Evolutionary conservation across 2,329 filamentous ascomycete species (phyloP), one percentile per base, ranked within the genome.

Genomic region (Pseudonectria foliicola): DNA sequence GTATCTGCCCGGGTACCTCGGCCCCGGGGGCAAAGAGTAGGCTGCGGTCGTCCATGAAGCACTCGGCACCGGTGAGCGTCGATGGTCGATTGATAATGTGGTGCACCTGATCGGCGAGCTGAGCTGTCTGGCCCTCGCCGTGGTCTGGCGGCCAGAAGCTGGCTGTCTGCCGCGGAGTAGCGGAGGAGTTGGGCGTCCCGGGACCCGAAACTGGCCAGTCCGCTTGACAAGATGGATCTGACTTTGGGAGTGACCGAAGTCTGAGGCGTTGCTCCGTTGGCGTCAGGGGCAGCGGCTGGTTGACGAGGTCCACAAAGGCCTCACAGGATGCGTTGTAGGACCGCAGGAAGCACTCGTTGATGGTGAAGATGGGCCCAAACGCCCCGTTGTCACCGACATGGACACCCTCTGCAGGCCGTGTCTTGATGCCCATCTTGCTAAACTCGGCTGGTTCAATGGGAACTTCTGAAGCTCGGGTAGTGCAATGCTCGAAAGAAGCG

Each of bases 301-400:
- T 66, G 6, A 80, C 69, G 0, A 83, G 52, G 44, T 83, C 79
- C 5, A 82, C 35, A 46, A 76, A 82, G 0, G 76, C 65, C 14
- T 63, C 64, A 41, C 68, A 69, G 2, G 65, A 60, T 10, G 64
- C 53, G 33, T 73, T 66, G 50, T 83, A 83, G 3, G 67, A 63
- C 15, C 72, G 66, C 29, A 77, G 56, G 28, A 70, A 69, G 10
- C 71, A 77, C 34, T 71, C 67, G 25, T 67, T 64, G 8, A 77
- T 60, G 6, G 72, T 70, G 32, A 73, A 71, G 4, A 67, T 58
- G 11, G 57, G 53, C 4, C 50, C 52, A 1, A 57, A 54, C 0
- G 59, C 56, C 7, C 62, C 64, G 29, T 68, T 61, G 32, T 72
- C 66, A 2, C 68, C 67, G 1, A 48, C 60, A 45, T 81, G 77